These are phyloP conservation scores for Peniophora sp. DNA, from an alignment of 1,284 basidiomycete species.

Conservation along the genomic window DNA sequence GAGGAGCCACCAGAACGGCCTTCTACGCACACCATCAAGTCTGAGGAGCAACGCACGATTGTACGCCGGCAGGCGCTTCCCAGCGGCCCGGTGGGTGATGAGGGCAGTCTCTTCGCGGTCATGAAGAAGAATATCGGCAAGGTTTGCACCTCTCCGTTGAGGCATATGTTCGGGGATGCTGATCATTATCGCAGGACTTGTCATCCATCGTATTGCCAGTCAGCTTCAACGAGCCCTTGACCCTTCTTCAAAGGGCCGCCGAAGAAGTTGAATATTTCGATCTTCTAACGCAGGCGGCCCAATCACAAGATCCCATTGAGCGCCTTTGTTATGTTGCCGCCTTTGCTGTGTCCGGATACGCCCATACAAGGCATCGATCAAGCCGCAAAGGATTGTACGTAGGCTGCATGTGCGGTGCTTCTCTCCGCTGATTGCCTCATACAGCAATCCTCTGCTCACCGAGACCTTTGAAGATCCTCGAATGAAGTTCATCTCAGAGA, in stretches of 20 bases:
- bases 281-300: slow-evolving; percentile 61
- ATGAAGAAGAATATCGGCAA: slow-evolving; percentile 92
- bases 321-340: slow-evolving; percentile 75
- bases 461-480: slow-evolving; percentile 84
- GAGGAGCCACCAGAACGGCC: slow-evolving; percentile 1
- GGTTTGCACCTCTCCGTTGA: slow-evolving; percentile 28
- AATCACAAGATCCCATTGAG: slow-evolving; percentile 55
- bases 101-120: slow-evolving; percentile 81
- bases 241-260: slow-evolving; percentile 69
- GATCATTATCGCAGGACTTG: slow-evolving; percentile 51
- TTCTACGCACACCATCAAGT: slow-evolving; percentile 4
- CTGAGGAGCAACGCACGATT: slow-evolving; percentile 16
- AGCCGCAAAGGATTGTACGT: slow-evolving; percentile 84
- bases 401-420: slow-evolving; percentile 1
- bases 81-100: slow-evolving; percentile 62
- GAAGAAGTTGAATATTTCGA: slow-evolving; percentile 81
- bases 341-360: slow-evolving; percentile 79
- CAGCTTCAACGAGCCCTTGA: slow-evolving; percentile 84
- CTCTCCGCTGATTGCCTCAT: slow-evolving; percentile 5
- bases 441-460: slow-evolving; percentile 79
- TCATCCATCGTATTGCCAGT: slow-evolving; percentile 81
- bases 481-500: slow-evolving; percentile 80
- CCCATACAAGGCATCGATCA: slow-evolving; percentile 72
- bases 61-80: slow-evolving; percentile 60
- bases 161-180: neutral